Conservation (phyloP, 768 basidiomycete species). For the Lentinula lateritia region DNA sequence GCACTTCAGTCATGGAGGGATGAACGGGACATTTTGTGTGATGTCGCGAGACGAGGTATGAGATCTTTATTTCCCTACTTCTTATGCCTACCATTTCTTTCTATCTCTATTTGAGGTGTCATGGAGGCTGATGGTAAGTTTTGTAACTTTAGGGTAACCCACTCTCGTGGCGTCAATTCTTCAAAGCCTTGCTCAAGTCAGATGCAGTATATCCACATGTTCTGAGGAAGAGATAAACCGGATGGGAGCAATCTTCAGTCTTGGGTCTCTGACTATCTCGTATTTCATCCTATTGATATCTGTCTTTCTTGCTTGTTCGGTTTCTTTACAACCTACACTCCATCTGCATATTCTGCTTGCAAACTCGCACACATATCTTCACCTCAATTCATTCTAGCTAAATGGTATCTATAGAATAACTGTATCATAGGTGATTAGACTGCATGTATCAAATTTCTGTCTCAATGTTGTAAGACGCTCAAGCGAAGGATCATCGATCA, state of each 20-base stretch:
- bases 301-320: too few relatives aligned
- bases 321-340: too few relatives aligned
- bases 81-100: slow-evolving; percentile 14
- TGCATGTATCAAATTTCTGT: too few relatives aligned
- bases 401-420: too few relatives aligned
- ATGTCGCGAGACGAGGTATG: slow-evolving; percentile 67
- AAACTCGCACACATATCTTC: too few relatives aligned
- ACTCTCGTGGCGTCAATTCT: slow-evolving; percentile 72
- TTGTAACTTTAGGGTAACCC: slow-evolving; percentile 59
- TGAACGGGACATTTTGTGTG: slow-evolving; percentile 58
- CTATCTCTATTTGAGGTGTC: neutral
- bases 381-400: too few relatives aligned
- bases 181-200: slow-evolving; percentile 57
- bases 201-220: slow-evolving; percentile 56
- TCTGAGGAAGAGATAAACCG: slow-evolving; percentile 19
- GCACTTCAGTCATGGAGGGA: slow-evolving; percentile 41
- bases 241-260: too few relatives aligned
- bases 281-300: too few relatives aligned
- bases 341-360: too few relatives aligned
- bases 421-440: too few relatives aligned
- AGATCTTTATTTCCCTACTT: slow-evolving; percentile 8
- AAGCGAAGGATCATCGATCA: slow-evolving; percentile 22
- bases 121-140: neutral
- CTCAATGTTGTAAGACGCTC: neutral
- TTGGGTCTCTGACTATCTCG: too few relatives aligned